These are phyloP conservation scores for Cryptomeria japonica DNA, from an alignment of 75 land plant genomes.

Conservation along the genomic window DNA sequence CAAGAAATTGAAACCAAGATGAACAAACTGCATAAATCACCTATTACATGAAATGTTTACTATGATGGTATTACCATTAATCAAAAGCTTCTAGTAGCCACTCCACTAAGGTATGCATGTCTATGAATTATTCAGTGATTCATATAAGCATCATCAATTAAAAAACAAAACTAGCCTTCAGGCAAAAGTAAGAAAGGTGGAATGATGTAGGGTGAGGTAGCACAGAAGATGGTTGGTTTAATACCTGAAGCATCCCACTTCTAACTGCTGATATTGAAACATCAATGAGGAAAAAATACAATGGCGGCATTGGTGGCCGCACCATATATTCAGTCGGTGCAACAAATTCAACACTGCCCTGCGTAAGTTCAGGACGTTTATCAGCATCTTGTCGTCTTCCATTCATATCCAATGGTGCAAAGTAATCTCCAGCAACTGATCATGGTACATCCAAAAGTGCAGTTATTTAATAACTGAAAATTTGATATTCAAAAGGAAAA, in stretches of 20 bases:
- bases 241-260: slow-evolving; percentile 92
- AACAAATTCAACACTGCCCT: slow-evolving; percentile 96
- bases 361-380: slow-evolving; percentile 82
- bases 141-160: neutral
- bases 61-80: neutral
- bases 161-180: neutral
- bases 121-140: neutral
- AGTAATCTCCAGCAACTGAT: slow-evolving; percentile 90
- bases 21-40: neutral
- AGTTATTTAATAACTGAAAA: neutral
- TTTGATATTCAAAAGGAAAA: neutral
- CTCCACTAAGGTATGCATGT: neutral
- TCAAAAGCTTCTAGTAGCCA: neutral
- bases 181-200: neutral
- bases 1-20: neutral
- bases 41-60: neutral
- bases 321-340: slow-evolving; percentile 99
- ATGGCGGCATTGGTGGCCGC: slow-evolving; percentile 99
- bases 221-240: neutral
- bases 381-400: slow-evolving; percentile 79
- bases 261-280: slow-evolving; percentile 80
- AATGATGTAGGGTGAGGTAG: neutral
- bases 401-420: slow-evolving; percentile 77
- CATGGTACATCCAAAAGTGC: neutral
- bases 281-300: slow-evolving; percentile 96